Evolutionary conservation across 2,329 filamentous ascomycete species (phyloP).

Genomic region (Myriosclerotinia scirpicola): DNA sequence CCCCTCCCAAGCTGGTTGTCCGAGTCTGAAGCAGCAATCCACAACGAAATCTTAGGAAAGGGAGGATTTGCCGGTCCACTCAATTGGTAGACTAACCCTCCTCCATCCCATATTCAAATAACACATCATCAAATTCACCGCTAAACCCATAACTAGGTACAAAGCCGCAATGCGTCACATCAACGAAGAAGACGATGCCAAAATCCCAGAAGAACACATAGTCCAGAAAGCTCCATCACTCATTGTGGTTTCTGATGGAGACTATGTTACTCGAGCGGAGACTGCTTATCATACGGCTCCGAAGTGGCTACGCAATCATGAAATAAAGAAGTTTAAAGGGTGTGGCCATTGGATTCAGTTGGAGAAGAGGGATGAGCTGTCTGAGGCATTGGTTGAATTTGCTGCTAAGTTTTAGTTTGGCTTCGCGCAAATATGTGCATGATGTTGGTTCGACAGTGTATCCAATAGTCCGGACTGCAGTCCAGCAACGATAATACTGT

Average conservation of each 20-base stretch:
- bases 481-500: too few relatives aligned
- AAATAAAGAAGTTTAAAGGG: constrained; percentile 25
- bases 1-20: constrained; percentile 24
- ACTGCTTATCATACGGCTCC: constrained; percentile 13
- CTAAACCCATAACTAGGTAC: constrained; percentile 24
- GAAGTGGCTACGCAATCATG: background rate
- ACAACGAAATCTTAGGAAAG: constrained; percentile 24
- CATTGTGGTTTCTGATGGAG: constrained; percentile 24
- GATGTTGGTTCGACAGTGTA: too few relatives aligned
- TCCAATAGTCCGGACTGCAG: too few relatives aligned
- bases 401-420: background rate
- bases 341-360: constrained; percentile 30
- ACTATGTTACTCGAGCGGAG: constrained; percentile 26
- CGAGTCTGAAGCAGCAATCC: constrained; percentile 9
- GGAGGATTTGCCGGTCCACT: constrained; percentile 18
- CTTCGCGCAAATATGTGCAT: background rate
- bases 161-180: constrained; percentile 23
- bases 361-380: constrained; percentile 29
- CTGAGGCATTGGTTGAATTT: constrained; percentile 27
- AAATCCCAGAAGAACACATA: constrained; percentile 25
- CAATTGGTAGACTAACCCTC: constrained; percentile 18
- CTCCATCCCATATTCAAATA: background rate
- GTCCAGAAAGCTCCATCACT: constrained; percentile 24
- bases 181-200: constrained; percentile 27
- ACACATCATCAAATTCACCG: constrained; percentile 8